Percentiles rank a stretch among this genome's conserved stretches.
Evolutionary conservation across 306 rosid species (phyloP).

Genomic region (Amphicarpaea edgeworthii): DNA sequence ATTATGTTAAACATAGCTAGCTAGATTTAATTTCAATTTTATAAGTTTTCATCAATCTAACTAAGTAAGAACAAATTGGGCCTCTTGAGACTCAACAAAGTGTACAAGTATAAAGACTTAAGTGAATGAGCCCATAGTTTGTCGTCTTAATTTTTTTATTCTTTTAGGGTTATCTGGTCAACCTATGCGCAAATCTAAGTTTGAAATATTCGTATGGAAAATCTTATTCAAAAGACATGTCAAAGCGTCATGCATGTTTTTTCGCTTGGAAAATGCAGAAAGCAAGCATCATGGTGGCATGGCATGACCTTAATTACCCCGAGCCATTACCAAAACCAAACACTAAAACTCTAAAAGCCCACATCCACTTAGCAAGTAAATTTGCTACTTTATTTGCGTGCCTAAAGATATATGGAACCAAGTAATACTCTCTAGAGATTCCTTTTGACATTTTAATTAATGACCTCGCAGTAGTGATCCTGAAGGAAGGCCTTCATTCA

Average conservation of each 20-base stretch:
- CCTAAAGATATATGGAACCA: no score
- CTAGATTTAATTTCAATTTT: not conserved
- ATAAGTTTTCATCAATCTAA: not conserved
- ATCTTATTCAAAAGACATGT: constrained; percentile 13
- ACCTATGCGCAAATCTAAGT: constrained; percentile 41
- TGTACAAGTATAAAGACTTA: no score
- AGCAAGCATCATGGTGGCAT: constrained; percentile 14
- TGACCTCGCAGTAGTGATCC: no score
- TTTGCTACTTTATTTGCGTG: not conserved
- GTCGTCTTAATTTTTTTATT: not conserved
- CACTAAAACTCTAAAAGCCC: constrained; percentile 2
- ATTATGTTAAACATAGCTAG: not conserved
- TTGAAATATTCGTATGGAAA: constrained; percentile 47
- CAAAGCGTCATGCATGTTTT: not conserved
- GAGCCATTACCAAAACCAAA: no score
- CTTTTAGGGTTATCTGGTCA: constrained; percentile 22
- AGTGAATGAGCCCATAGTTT: no score
- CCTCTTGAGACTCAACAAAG: no score
- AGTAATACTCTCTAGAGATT: not conserved
- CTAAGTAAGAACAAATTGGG: no score
- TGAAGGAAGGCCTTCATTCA: not conserved
- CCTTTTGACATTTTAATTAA: no score
- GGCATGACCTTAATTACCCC: no score
- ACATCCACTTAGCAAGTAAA: no score
- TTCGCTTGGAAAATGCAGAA: constrained; percentile 33